Base-by-base conservation (phyloP, 192 early-diverging fungal genomes). In the Funneliformis mosseae region DNA sequence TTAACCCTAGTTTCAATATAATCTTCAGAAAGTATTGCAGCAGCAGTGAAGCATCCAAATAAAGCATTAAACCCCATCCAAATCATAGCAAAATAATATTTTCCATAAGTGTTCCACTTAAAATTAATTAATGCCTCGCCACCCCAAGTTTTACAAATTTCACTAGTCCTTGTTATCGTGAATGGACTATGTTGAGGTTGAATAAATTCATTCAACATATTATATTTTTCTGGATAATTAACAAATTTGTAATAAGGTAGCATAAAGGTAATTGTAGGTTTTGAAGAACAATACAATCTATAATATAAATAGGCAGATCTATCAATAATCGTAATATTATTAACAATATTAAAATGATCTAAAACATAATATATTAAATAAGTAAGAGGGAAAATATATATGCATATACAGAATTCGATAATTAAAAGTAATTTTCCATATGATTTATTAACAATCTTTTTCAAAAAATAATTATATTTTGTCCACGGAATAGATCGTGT, bases 141-240 rank as follows among this genome's bases (percentile, higher is more conserved):
- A 50, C 27, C 28, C 72, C n/a, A 74, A 14, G 16, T 21, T 74
- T 74, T 38, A 74, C 55, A 74, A 2, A 50, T 50, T 14, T 72
- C 25, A 6, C 11, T 39, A 21, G 7, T 10, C 16, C 45, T 72
- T 25, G 41, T 39, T 11, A 45, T 11, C 14, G 23, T 23, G 42
- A 72, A 72, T 28, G 70, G 38, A 38, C 70, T 72, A n/a, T n/a
- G 70, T 8, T 41, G n/a, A 72, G 70, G 70, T 43, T 45, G 12
- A 0, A 73, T 18, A 73, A 42, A 21, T 23, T 42, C 41, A 18
- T 45, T 25, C 4, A 73, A 73, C 42, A n/a, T 45, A 18, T 21
- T 23, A 21, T 4, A 73, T 10, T 11, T 16, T 18, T 50, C 4
- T 14, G 48, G 48, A 50, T 50, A 50, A 50, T 25, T 42, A 8